phyloP scores from a whole-genome alignment of 495 filamentous ascomycete genomes.

The Penicillium bialowiezense region DNA sequence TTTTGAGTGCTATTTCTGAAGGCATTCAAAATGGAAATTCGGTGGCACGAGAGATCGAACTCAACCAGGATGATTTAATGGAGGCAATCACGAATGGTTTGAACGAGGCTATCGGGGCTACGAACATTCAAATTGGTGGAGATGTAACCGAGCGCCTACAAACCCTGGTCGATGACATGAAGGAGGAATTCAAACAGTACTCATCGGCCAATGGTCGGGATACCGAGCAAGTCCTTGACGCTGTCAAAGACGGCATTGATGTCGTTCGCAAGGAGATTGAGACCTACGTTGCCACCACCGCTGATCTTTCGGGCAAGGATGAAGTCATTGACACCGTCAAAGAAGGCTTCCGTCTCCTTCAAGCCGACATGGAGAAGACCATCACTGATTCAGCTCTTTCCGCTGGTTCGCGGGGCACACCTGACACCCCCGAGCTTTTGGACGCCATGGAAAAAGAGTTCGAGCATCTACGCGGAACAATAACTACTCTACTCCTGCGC shows the following conservation, averaged over 20 bases:
- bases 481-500: conserved; percentile 66
- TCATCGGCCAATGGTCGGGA: conserved; percentile 70
- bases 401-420: conserved; percentile 34
- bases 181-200: conserved; percentile 70
- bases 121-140: conserved; percentile 52
- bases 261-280: conserved; percentile 77
- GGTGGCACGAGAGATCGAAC: conserved; percentile 54
- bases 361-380: conserved; percentile 67
- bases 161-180: conserved; percentile 72
- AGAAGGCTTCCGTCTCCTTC: conserved; percentile 67
- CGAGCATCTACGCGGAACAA: conserved; percentile 64
- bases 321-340: conserved; percentile 76
- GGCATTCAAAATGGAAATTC: conserved; percentile 50
- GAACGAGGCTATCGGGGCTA: conserved; percentile 45
- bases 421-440: conserved; percentile 54
- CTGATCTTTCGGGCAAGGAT: conserved; percentile 66
- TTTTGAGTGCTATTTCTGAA: conserved; percentile 57
- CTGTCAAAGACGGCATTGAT: conserved; percentile 81
- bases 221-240: conserved; percentile 78
- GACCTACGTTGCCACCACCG: conserved; percentile 67
- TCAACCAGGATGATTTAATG: conserved; percentile 62
- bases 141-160: conserved; percentile 72
- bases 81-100: conserved; percentile 63
- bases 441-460: conserved; percentile 72
- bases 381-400: conserved; percentile 44